Percentiles rank a stretch among this genome's conserved stretches.
These are phyloP conservation scores for Tolypocladium endophyticum DNA, from an alignment of 2,329 filamentous ascomycete genomes.

Conservation along the genomic window DNA sequence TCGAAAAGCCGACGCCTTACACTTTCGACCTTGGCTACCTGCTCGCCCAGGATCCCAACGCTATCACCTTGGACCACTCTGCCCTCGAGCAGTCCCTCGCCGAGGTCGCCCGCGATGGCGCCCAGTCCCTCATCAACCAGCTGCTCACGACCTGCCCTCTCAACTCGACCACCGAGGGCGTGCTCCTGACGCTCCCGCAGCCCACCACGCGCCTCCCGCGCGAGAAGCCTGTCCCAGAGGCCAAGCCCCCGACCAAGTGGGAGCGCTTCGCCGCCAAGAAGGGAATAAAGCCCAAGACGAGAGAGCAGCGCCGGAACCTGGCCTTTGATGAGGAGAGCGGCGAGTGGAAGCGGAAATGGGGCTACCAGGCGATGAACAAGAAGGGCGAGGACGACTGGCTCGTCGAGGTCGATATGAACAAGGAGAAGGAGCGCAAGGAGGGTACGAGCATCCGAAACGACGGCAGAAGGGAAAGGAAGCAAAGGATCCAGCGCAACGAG, in stretches of 20 bases:
- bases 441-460: slow-evolving; percentile 51
- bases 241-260: slow-evolving; percentile 85
- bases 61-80: slow-evolving; percentile 46
- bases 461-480: slow-evolving; percentile 53
- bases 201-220: slow-evolving; percentile 65
- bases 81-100: slow-evolving; percentile 59
- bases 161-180: slow-evolving; percentile 54
- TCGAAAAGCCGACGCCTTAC: slow-evolving; percentile 79
- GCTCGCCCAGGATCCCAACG: slow-evolving; percentile 78
- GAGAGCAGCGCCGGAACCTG: slow-evolving; percentile 63
- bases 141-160: slow-evolving; percentile 82
- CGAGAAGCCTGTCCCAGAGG: slow-evolving; percentile 80
- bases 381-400: slow-evolving; percentile 76
- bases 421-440: slow-evolving; percentile 52
- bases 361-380: slow-evolving; percentile 86
- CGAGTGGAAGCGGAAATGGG: slow-evolving; percentile 92
- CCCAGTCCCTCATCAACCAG: slow-evolving; percentile 88
- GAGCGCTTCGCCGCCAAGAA: slow-evolving; percentile 94
- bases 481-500: slow-evolving; percentile 62
- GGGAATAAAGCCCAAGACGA: slow-evolving; percentile 83
- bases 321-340: slow-evolving; percentile 75
- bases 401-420: slow-evolving; percentile 79
- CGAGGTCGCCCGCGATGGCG: slow-evolving; percentile 72
- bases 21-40: slow-evolving; percentile 88
- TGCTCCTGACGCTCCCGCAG: slow-evolving; percentile 68